phyloP scores from a whole-genome alignment of 805 yeast species.

The Yarrowia alimentaria region DNA sequence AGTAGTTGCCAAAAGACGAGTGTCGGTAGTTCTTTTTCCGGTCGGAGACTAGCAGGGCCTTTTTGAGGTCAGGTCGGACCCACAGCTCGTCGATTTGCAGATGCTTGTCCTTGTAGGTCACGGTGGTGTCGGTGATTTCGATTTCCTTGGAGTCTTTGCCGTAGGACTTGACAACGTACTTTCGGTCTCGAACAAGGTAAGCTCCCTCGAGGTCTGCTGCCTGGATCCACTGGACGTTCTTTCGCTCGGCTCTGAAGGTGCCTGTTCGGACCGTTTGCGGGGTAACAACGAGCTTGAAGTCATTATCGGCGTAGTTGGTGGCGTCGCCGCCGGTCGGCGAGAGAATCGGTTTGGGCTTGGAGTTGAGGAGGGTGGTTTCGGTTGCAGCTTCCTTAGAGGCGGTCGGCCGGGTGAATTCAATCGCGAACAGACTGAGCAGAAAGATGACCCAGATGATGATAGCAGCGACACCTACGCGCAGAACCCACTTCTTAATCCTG shows the following conservation, averaged over 20 bases:
- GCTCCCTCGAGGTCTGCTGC: slow-evolving; percentile 13
- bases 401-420: neutral
- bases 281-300: slow-evolving; percentile 13
- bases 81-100: slow-evolving; percentile 48
- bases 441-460: slow-evolving; percentile 15
- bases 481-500: slow-evolving; percentile 1
- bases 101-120: slow-evolving; percentile 23
- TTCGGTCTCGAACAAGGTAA: slow-evolving; percentile 3
- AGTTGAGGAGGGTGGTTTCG: neutral
- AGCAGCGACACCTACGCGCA: neutral
- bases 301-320: neutral
- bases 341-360: neutral
- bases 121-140: slow-evolving; percentile 8
- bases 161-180: slow-evolving; percentile 13
- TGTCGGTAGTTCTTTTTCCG: slow-evolving; percentile 59
- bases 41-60: slow-evolving; percentile 58
- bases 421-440: slow-evolving; percentile 3
- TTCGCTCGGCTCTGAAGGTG: slow-evolving; percentile 4
- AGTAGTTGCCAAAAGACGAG: slow-evolving; percentile 60
- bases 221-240: slow-evolving; percentile 26
- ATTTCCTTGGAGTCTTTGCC: slow-evolving; percentile 17
- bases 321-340: neutral
- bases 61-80: slow-evolving; percentile 48
- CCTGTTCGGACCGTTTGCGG: slow-evolving; percentile 13
- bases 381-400: neutral